A percentile compares a stretch with the other conserved stretches of the same genome.
Evolutionary conservation across 1,284 basidiomycete genomes (phyloP).

Genomic region (Ustilago esculenta): DNA sequence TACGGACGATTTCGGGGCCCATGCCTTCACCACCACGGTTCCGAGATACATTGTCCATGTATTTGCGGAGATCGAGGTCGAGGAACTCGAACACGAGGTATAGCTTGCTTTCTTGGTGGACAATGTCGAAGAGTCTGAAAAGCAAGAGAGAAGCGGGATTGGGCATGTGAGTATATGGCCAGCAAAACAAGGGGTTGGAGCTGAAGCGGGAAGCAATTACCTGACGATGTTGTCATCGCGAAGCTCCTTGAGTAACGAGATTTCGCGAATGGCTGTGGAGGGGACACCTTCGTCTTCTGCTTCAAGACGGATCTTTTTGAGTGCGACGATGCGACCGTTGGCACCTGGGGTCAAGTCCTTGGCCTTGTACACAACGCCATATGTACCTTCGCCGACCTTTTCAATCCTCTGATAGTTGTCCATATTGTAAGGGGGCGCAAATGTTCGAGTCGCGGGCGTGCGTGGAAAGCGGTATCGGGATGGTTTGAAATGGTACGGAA

Average conservation of each 20-base stretch:
- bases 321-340: slow-evolving; percentile 69
- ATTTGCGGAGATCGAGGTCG: slow-evolving; percentile 92
- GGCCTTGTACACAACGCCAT: slow-evolving; percentile 88
- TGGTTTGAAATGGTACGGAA: too few species aligned
- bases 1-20: slow-evolving; percentile 83
- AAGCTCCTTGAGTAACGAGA: slow-evolving; percentile 94
- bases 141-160: not conserved
- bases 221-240: slow-evolving; percentile 93
- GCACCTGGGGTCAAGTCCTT: slow-evolving; percentile 74
- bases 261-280: slow-evolving; percentile 95
- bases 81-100: slow-evolving; percentile 97
- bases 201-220: too few species aligned
- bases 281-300: slow-evolving; percentile 98
- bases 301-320: slow-evolving; percentile 96
- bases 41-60: slow-evolving; percentile 78
- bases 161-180: not conserved
- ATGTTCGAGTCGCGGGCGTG: not conserved
- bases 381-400: slow-evolving; percentile 79
- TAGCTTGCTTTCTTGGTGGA: slow-evolving; percentile 94
- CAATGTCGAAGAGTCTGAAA: slow-evolving; percentile 89
- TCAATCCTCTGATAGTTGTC: slow-evolving; percentile 76
- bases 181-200: too few species aligned
- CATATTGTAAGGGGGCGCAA: slow-evolving; percentile 51
- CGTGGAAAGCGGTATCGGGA: too few species aligned
- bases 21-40: slow-evolving; percentile 71